These are phyloP conservation scores for Rhodotorula sphaerocarpa DNA, from an alignment of 768 basidiomycete species.

Conservation along the genomic window DNA sequence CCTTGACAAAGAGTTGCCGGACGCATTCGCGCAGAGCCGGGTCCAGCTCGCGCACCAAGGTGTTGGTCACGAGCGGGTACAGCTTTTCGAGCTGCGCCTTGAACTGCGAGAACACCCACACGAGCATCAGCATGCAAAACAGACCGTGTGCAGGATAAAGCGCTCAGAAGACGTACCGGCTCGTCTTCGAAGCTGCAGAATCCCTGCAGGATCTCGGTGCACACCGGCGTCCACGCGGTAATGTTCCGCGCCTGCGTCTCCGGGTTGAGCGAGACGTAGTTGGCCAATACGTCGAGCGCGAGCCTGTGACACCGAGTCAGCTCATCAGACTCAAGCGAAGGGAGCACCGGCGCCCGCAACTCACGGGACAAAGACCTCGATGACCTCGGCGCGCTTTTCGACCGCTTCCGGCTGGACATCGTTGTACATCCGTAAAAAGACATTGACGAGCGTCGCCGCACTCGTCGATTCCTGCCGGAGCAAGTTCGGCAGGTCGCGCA, in stretches of 20 bases:
- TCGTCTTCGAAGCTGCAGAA: conserved; percentile 83
- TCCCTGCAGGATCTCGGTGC: conserved; percentile 86
- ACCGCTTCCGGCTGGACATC: conserved; percentile 75
- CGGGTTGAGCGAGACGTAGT: conserved; percentile 77
- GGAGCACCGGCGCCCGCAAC: conserved; percentile 37
- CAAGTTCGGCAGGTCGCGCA: conserved; percentile 97
- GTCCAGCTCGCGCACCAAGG: conserved; percentile 68
- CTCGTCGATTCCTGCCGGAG: conserved; percentile 97
- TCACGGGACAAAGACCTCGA: conserved; percentile 60
- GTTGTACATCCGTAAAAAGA: conserved; percentile 85
- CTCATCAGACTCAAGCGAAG: conserved; percentile 50
- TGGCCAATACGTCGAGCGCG: conserved; percentile 74
- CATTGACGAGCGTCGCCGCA: conserved; percentile 85
- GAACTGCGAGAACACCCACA: conserved; percentile 54
- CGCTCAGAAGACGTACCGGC: conserved; percentile 54
- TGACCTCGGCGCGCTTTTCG: conserved; percentile 53
- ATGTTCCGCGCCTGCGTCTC: conserved; percentile 95
- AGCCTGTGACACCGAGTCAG: conserved; percentile 63
- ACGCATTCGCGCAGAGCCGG: conserved; percentile 74
- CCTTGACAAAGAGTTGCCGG: conserved; percentile 56
- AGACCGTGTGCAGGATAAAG: not conserved
- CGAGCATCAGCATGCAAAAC: not conserved
- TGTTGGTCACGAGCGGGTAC: conserved; percentile 79
- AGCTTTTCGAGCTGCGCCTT: conserved; percentile 74
- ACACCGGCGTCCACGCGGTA: conserved; percentile 95